Evolutionary conservation across 768 basidiomycete species (phyloP), one percentile per base, ranked within the genome.

Genomic region (Boletellus ananiceps): DNA sequence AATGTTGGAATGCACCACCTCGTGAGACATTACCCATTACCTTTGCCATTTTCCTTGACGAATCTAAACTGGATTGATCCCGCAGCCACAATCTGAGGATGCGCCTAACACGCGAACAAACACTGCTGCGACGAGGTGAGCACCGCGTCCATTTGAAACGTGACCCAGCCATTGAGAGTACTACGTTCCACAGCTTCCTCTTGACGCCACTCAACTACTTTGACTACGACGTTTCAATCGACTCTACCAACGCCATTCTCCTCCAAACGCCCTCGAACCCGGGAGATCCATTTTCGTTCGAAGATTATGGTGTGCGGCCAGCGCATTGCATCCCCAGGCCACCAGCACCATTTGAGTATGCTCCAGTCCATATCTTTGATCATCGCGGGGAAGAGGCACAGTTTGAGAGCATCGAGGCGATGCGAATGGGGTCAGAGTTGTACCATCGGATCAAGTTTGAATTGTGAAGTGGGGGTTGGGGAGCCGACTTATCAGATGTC

Each of bases 1-100:
- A 83, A 84, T 54, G 55, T 85, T 34, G 84, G 83, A 18, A 84
- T 74, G 68, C 83, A 86, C 61, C 83, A 85, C 57, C 67, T 84
- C 43, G 78, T 78, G 49, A 32, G 71, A 52, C 7, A 1, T 21
- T 11, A 2, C 1, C 2, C 7, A 1, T 21, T 11, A 2, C 1
- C 2, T 19, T 6, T 35, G 1, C 16, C 47, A 12, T 13, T 11
- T 31, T 25, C 7, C n/a, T 19, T 7, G 15, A n/a, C 18, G 8
- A 8, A 23, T 21, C 32, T 50, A 6, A 33, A 2, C 16, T 15
- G 18, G 37, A 32, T 18, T 7, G 38, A 27, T 21, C 21, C 32
- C 49, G 9, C 46, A 79, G 77, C 81, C 81, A 1, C 77, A 80
- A 57, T 76, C 83, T 4, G 83, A 85, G 64, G 82, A 84, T 63